Evolutionary conservation across 1,284 basidiomycete genomes (phyloP), one percentile per base, ranked within the genome.

Genomic region (Cutaneotrichosporon sp.): DNA sequence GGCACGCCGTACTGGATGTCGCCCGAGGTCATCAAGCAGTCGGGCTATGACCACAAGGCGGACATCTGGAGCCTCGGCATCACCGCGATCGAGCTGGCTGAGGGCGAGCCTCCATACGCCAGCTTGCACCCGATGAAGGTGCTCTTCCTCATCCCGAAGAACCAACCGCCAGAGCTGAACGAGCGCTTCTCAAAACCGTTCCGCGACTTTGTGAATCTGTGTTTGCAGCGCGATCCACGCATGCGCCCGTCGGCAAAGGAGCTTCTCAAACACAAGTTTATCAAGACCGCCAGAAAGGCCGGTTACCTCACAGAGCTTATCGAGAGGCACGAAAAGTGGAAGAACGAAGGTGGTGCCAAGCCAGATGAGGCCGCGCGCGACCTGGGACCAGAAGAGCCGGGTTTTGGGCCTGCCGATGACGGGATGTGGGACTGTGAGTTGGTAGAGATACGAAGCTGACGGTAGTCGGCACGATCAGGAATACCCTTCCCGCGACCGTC

Each of bases 71-170:
- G 90, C 79, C 82, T 96, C 70, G 92, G 80, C 6, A 99, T 99
- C 77, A 98, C 96, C 5, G 92, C 94, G 13, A 97, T 99, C 72
- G 96, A 99, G 80, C 84, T 99, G 70, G 96, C 96, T 1, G 94
- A 91, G 81, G 96, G 96, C 49, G 95, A 98, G 76, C 96, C 96
- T 22, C 96, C 96, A 3, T 98, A 98, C 75, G 94, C 96, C 1
- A 94, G 97, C 72, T 82, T 98, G 53, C 97, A 99, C 82, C 96
- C 96, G 5, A 99, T 99, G 96, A 98, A 98, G 86, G 94, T 97
- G 21, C 85, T 99, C 38, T 99, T 99, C 84, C 84, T 99, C 64
- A 99, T 99, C 63, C 97, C 96, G 22, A 97, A 98, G 84, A 98
- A 98, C 75, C 88, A 91, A 4, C 97, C 96, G 2, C 97, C 96